Evolutionary conservation across 495 filamentous ascomycete genomes (phyloP).

Genomic region (Pyrenopolyporus hunteri): DNA sequence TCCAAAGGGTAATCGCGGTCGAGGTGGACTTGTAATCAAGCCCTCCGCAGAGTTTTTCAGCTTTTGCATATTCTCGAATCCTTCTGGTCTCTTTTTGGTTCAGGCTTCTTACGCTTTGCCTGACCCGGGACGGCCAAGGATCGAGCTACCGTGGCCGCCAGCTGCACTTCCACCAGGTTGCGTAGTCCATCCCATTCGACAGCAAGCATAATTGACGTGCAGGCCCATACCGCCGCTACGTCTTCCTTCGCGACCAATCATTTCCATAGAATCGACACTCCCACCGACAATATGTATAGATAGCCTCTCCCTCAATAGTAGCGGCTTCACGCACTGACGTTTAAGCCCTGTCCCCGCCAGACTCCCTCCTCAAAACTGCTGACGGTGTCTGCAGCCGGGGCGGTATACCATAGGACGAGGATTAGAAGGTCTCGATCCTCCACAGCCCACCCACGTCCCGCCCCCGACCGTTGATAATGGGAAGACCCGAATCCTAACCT

Average conservation of each 20-base stretch:
- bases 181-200: constrained; percentile 20
- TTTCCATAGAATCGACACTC: constrained; percentile 8
- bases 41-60: constrained; percentile 21
- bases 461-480: constrained; percentile 16
- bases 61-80: constrained; percentile 21
- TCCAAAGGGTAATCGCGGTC: constrained; percentile 9
- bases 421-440: constrained; percentile 32
- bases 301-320: constrained; percentile 18
- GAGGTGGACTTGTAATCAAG: constrained; percentile 11
- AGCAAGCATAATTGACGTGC: constrained; percentile 17
- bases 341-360: constrained; percentile 23
- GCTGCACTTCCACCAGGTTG: constrained; percentile 13
- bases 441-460: constrained; percentile 24
- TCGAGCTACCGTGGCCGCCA: constrained; percentile 9
- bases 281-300: constrained; percentile 4
- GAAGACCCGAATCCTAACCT: constrained; percentile 7
- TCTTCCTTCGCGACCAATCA: constrained; percentile 16
- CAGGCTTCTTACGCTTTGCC: constrained; percentile 10
- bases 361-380: constrained; percentile 14
- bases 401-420: constrained; percentile 28
- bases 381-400: constrained; percentile 25
- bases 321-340: constrained; percentile 22
- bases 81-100: constrained; percentile 14
- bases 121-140: constrained; percentile 23
- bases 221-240: constrained; percentile 11